Base-by-base conservation (phyloP, 495 filamentous ascomycete genomes). In the Aspergillus sparsus region DNA sequence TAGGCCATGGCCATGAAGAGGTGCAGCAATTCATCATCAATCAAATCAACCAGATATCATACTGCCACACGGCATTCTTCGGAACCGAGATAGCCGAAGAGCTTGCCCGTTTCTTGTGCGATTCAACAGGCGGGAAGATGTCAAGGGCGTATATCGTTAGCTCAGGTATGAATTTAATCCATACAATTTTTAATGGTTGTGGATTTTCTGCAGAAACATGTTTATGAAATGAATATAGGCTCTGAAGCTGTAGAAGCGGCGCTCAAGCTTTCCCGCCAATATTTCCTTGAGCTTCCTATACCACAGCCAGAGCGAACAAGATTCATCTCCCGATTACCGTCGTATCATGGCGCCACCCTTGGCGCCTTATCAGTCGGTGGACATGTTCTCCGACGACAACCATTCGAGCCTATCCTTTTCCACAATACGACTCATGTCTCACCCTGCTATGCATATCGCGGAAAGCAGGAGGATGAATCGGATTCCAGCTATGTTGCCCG, bases 321-420 rank as follows among this genome's bases (percentile, higher is more conserved):
- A n/a, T 88, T 87, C 73, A 89, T 93, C 57, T 80, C 84, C 12
- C 77, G 90, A 10, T 76, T 80, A 49, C 82, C 85, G 18, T 88
- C 86, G n/a, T 93, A 90, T 63, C 89, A 93, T 60, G 90, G 90
- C 6, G 87, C 79, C 16, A 92, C 89, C 0, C 72, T 92, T 1
- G 89, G 89, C 0, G 79, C 86, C 0, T 70, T 93, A 13, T 77
- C 81, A 1, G 74, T 87, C 0, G 83, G 86, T 37, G 86, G 88
- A 0, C 89, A 92, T 69, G 68, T 80, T 16, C 76, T 76, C 11
- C 80, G 89, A 31, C 79, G 87, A 52, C 73, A 77, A n/a, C 81
- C 83, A 32, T 94, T 88, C 58, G 80, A 88, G 69, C 84, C 85
- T 6, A 76, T 92, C 16, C 72, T 94, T 12, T 68, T 81, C 49